These are phyloP conservation scores for Candida oleophila DNA, from an alignment of 805 yeast species.

Conservation along the genomic window DNA sequence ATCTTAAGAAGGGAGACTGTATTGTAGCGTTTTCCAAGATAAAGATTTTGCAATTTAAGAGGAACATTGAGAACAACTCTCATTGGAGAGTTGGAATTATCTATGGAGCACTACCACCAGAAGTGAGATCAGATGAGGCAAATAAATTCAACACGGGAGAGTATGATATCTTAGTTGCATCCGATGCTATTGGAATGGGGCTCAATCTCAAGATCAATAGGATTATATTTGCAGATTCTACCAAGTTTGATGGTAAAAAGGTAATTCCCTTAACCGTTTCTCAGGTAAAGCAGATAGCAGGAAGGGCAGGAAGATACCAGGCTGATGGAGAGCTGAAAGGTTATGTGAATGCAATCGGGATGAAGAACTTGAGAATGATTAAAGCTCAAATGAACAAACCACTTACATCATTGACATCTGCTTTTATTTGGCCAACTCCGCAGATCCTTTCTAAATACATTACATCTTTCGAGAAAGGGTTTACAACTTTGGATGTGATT, in stretches of 20 bases:
- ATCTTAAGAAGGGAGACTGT: conserved; percentile 76
- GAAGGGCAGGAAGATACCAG: conserved; percentile 85
- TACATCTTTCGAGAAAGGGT: conserved; percentile 54
- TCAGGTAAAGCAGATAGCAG: conserved; percentile 87
- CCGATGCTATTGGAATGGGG: conserved; percentile 99
- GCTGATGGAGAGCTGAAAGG: conserved; percentile 41
- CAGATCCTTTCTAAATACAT: conserved; percentile 66
- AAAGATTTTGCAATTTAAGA: conserved; percentile 65
- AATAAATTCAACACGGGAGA: conserved; percentile 72
- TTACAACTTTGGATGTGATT: conserved; percentile 47
- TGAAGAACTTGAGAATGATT: conserved; percentile 45
- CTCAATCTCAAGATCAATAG: conserved; percentile 81
- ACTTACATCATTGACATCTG: conserved; percentile 52
- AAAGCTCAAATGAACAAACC: conserved; percentile 49
- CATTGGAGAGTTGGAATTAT: conserved; percentile 77
- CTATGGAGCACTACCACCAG: conserved; percentile 96
- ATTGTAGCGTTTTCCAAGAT: conserved; percentile 81
- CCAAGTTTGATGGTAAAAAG: conserved; percentile 68
- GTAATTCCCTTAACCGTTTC: conserved; percentile 54
- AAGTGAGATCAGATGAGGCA: conserved; percentile 85
- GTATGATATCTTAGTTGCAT: conserved; percentile 84
- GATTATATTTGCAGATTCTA: conserved; percentile 66
- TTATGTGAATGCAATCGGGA: conserved; percentile 52
- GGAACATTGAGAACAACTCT: conserved; percentile 64
- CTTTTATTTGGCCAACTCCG: conserved; percentile 80